A percentile compares a stretch with the other conserved stretches of the same genome.
These are phyloP conservation scores for Physcomitrellopsis africana DNA, from an alignment of 225 moss, liverwort and hornwort species.

Conservation along the genomic window DNA sequence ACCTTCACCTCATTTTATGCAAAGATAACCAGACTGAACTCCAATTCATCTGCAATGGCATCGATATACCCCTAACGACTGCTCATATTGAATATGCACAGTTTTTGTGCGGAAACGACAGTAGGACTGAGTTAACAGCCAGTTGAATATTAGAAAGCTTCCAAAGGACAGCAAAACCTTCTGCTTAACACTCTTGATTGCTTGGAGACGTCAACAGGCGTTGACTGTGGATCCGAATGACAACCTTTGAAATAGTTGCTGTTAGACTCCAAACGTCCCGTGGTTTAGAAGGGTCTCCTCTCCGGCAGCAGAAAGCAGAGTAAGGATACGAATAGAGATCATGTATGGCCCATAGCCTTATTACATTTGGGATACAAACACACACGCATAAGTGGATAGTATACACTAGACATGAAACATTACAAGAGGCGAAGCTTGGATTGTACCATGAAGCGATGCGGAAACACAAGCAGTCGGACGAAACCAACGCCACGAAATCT, in stretches of 20 bases:
- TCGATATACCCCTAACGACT: not conserved
- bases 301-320: not conserved
- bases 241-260: conserved; percentile 31
- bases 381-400: not conserved
- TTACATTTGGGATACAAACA: not conserved
- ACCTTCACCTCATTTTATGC: not conserved
- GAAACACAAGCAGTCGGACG: not conserved
- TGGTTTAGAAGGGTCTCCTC: not conserved
- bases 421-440: not conserved
- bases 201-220: conserved; percentile 23
- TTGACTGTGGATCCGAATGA: conserved; percentile 10
- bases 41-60: not conserved
- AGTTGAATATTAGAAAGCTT: not conserved
- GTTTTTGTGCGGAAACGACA: not conserved
- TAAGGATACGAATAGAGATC: not conserved
- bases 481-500: conserved; percentile 26
- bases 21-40: not conserved
- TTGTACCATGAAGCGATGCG: conserved; percentile 35
- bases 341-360: not conserved
- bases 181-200: not conserved
- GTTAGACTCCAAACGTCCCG: conserved; percentile 18
- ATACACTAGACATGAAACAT: not conserved
- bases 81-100: not conserved
- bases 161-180: too few relatives aligned
- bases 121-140: not conserved